phyloP scores from a whole-genome alignment of 306 rosid genomes.

The Macrotyloma uniflorum region DNA sequence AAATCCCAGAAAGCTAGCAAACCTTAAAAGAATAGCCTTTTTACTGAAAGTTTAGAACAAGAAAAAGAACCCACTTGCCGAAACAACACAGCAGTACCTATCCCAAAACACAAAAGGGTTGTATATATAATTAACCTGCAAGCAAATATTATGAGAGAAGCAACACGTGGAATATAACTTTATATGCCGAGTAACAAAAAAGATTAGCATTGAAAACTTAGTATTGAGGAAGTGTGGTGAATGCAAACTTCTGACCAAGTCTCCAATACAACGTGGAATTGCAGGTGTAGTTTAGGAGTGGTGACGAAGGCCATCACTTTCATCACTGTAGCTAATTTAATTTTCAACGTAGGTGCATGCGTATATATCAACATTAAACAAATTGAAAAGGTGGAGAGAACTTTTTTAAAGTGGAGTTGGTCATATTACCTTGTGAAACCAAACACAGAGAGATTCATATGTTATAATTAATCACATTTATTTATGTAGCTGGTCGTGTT shows the following conservation, averaged over 20 bases:
- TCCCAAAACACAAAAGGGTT: background rate
- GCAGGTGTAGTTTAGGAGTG: background rate
- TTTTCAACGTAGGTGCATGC: background rate
- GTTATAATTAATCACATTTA: background rate
- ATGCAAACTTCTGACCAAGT: conserved; percentile 48
- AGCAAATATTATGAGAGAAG: conserved; percentile 9
- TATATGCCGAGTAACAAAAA: background rate
- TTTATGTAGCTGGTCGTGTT: background rate
- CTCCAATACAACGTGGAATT: conserved; percentile 10
- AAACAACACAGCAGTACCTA: background rate
- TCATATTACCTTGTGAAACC: conserved; percentile 2
- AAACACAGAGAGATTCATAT: background rate
- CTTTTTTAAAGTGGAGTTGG: background rate
- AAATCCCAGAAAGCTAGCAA: background rate
- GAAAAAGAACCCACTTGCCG: background rate
- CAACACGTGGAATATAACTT: conserved; percentile 6
- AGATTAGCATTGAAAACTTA: conserved; percentile 19
- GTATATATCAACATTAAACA: background rate
- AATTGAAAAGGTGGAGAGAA: background rate
- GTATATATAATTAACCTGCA: background rate
- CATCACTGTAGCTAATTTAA: background rate
- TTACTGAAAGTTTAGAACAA: background rate
- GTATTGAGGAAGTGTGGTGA: background rate
- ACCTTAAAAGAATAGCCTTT: conserved; percentile 4
- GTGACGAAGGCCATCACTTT: conserved; percentile 39